Percentiles rank a stretch among this genome's conserved stretches.
These are phyloP conservation scores for Nemania diffusa DNA, from an alignment of 2,329 filamentous ascomycete genomes.

Conservation along the genomic window DNA sequence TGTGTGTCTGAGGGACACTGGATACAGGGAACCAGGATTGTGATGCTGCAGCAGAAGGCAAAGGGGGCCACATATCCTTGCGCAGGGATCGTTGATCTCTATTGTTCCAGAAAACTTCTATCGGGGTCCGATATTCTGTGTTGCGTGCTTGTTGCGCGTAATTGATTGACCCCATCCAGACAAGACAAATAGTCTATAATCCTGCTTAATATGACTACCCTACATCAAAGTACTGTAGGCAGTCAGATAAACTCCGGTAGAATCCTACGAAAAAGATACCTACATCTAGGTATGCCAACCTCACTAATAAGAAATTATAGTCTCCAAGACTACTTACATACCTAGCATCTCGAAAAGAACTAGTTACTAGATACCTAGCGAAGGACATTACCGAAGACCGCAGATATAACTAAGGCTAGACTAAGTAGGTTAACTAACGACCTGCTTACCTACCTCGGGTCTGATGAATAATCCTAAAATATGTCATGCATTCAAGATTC, in stretches of 20 bases:
- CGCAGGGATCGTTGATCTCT: conserved; percentile 22
- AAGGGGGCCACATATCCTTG: conserved; percentile 21
- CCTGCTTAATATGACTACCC: neutral
- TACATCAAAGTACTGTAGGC: too few relatives aligned
- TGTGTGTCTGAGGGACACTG: conserved; percentile 6
- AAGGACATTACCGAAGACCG: neutral
- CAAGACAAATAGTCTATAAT: conserved; percentile 7
- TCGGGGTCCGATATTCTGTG: conserved; percentile 15
- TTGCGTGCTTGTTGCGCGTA: conserved; percentile 8
- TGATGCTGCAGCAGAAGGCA: conserved; percentile 18
- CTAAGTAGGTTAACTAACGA: neutral
- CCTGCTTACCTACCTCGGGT: neutral
- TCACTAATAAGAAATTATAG: too few relatives aligned
- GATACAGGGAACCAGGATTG: conserved; percentile 11
- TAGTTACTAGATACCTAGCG: neutral
- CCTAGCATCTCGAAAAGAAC: neutral
- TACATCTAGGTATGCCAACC: neutral
- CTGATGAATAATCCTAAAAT: conserved; percentile 12
- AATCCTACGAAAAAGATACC: too few relatives aligned
- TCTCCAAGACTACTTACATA: neutral
- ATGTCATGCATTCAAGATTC: conserved; percentile 7
- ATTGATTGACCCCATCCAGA: neutral
- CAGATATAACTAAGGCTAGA: neutral
- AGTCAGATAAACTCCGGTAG: too few relatives aligned
- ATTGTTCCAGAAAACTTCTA: conserved; percentile 33